A percentile compares a stretch with the other conserved stretches of the same genome.
Conservation (phyloP, 2,329 filamentous ascomycete genomes). For the Xylariaceae sp. region DNA sequence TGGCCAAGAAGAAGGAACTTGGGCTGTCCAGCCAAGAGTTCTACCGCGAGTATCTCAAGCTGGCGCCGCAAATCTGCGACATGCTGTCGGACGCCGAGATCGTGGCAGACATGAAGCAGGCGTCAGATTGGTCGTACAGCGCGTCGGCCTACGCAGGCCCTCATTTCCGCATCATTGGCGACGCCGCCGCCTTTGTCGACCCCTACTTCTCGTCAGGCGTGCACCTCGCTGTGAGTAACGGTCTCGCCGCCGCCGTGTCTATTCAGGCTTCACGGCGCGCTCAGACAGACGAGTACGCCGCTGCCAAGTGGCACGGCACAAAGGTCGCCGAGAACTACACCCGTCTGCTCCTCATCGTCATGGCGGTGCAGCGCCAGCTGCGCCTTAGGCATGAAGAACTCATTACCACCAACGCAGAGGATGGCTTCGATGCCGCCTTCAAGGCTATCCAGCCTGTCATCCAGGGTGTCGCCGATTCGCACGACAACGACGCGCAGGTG, state of each 20-base stretch:
- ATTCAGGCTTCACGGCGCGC: slow-evolving; percentile 38
- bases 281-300: slow-evolving; percentile 35
- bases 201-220: slow-evolving; percentile 46
- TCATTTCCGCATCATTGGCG: slow-evolving; percentile 39
- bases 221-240: slow-evolving; percentile 41
- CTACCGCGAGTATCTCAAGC: slow-evolving; percentile 32
- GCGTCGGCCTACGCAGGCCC: slow-evolving; percentile 39
- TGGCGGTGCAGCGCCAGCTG: neutral
- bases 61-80: slow-evolving; percentile 27
- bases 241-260: slow-evolving; percentile 42
- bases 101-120: slow-evolving; percentile 35
- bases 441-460: slow-evolving; percentile 1
- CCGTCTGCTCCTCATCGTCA: slow-evolving; percentile 42
- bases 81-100: slow-evolving; percentile 33
- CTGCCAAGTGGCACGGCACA: slow-evolving; percentile 39
- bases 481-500: neutral
- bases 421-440: neutral
- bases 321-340: slow-evolving; percentile 45
- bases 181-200: slow-evolving; percentile 48
- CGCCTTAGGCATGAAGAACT: neutral
- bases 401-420: slow-evolving; percentile 23
- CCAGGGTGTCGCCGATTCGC: neutral
- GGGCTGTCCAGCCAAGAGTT: slow-evolving; percentile 26
- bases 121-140: slow-evolving; percentile 46
- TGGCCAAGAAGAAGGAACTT: slow-evolving; percentile 32